These are phyloP conservation scores for Clarireedia sp. DNA, from an alignment of 2,329 filamentous ascomycete genomes.

Conservation along the genomic window DNA sequence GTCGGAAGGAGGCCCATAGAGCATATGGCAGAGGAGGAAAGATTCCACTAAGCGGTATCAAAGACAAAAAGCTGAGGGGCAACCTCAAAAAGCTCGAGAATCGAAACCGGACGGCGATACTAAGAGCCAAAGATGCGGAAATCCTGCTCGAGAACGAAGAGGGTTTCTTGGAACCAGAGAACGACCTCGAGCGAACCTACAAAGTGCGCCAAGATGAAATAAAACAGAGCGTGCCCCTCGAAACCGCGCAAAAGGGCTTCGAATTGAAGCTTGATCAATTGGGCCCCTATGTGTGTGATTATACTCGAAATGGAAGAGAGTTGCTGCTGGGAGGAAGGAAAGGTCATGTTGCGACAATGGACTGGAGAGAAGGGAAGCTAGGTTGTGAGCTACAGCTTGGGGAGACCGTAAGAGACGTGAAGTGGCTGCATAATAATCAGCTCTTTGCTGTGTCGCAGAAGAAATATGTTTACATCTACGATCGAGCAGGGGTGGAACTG, in stretches of 20 bases:
- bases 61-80: conserved; percentile 81
- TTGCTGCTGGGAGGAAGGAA: conserved; percentile 81
- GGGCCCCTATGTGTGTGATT: conserved; percentile 83
- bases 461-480: conserved; percentile 96
- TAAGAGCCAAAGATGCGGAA: conserved; percentile 90
- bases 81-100: conserved; percentile 72
- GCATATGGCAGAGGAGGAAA: conserved; percentile 78
- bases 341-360: conserved; percentile 92
- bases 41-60: conserved; percentile 64
- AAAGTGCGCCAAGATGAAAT: conserved; percentile 89
- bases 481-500: conserved; percentile 80
- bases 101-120: conserved; percentile 72
- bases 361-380: conserved; percentile 88
- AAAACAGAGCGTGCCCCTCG: conserved; percentile 61
- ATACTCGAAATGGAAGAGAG: conserved; percentile 81
- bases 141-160: conserved; percentile 80
- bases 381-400: conserved; percentile 85
- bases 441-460: conserved; percentile 94
- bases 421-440: conserved; percentile 92
- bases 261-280: conserved; percentile 75
- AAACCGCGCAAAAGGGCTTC: conserved; percentile 88
- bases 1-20: conserved; percentile 56
- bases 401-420: conserved; percentile 82
- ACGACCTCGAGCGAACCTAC: conserved; percentile 84
- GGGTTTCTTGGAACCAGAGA: conserved; percentile 83